Conservation (phyloP, 441 rosid genomes). For the Pelargonium cotyledonis region DNA sequence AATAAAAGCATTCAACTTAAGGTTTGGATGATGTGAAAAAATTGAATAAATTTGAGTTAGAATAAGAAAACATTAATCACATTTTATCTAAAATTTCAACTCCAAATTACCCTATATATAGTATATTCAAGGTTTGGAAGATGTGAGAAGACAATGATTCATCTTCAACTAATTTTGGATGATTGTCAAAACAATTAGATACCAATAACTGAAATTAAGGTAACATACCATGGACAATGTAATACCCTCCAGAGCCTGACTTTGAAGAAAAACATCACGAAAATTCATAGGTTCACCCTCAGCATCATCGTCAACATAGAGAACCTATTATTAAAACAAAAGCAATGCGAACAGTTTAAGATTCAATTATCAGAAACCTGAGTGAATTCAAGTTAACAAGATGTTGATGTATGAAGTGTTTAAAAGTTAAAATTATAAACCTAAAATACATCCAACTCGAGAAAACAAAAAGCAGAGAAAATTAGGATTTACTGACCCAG, state of each 20-base stretch:
- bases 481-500: conserved; percentile 35
- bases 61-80: not conserved
- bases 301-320: conserved; percentile 78
- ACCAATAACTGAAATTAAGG: conserved; percentile 15
- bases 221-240: conserved; percentile 71
- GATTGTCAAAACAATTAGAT: conserved; percentile 7
- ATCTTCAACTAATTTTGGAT: conserved; percentile 9
- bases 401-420: not conserved
- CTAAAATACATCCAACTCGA: not conserved
- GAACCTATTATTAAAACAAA: conserved; percentile 40
- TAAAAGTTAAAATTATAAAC: too few species aligned
- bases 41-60: not conserved
- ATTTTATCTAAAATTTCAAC: not conserved
- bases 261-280: conserved; percentile 85
- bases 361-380: not conserved
- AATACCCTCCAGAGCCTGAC: conserved; percentile 96
- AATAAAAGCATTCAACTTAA: not conserved
- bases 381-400: not conserved
- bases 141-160: not conserved
- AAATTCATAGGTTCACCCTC: conserved; percentile 83
- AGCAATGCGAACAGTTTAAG: conserved; percentile 9
- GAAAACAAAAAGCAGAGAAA: not conserved
- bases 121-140: not conserved
- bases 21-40: too few species aligned
- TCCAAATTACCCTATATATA: not conserved